phyloP scores from a whole-genome alignment of 768 basidiomycete genomes.

The Boletus fagicola region DNA sequence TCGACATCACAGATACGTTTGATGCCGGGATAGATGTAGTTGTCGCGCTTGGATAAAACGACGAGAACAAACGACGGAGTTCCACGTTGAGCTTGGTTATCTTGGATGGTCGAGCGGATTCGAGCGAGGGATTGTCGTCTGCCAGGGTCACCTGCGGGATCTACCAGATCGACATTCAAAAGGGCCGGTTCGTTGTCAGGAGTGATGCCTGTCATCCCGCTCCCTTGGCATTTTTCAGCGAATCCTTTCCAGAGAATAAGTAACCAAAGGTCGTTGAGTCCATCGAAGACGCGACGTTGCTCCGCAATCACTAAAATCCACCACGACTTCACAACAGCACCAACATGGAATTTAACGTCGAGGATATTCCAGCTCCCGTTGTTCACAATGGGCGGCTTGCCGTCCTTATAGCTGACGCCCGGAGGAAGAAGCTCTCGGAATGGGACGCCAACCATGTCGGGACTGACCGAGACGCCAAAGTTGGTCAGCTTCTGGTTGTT shows the following conservation, averaged over 20 bases:
- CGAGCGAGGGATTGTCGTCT: conserved; percentile 37
- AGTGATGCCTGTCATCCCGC: conserved; percentile 65
- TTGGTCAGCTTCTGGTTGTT: conserved; percentile 39
- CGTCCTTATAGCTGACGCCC: conserved; percentile 49
- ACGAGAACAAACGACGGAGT: conserved; percentile 70
- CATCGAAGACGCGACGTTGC: conserved; percentile 36
- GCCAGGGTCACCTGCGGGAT: conserved; percentile 30
- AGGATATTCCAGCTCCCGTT: conserved; percentile 79
- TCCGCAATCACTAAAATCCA: conserved; percentile 67
- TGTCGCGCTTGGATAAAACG: conserved; percentile 63
- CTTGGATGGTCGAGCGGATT: conserved; percentile 44
- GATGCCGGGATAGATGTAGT: conserved; percentile 77
- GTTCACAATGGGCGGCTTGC: conserved; percentile 40
- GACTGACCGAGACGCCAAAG: conserved; percentile 58
- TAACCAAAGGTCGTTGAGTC: conserved; percentile 35
- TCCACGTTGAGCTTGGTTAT: conserved; percentile 21
- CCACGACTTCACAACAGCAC: conserved; percentile 55
- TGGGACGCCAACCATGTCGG: conserved; percentile 62
- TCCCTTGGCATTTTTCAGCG: conserved; percentile 48
- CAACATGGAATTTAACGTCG: conserved; percentile 63
- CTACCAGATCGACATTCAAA: conserved; percentile 20
- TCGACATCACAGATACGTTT: conserved; percentile 77
- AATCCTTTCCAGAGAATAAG: conserved; percentile 51
- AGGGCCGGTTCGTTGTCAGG: conserved; percentile 40
- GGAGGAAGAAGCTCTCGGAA: conserved; percentile 65